Evolutionary conservation across 2,329 filamentous ascomycete genomes (phyloP), one percentile per base, ranked within the genome.

Genomic region (Zasmidium citrigriseum): DNA sequence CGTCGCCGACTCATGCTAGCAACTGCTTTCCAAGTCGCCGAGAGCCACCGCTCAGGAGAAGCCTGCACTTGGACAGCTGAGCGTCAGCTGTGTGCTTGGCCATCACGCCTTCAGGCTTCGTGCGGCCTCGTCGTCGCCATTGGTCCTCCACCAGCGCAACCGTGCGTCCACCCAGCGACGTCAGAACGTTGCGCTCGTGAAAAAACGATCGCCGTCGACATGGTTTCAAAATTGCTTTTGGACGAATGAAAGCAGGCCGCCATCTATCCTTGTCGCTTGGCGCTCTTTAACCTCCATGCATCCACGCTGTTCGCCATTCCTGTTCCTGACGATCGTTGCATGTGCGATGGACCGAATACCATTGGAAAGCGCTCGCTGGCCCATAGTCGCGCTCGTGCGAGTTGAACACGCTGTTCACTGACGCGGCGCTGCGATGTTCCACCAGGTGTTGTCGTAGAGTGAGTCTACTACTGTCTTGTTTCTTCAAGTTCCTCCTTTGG

Each of bases 241-340:
- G 18, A 10, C 7, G 34, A n/a, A n/a, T 41, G 12, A 11, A 41
- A 41, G 14, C 34, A 41, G 4, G 34, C 27, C 27, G 7, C 27
- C 27, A 34, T 34, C 27, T 25, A 49, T 49, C 47, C 47, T 49
- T 49, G 47, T 10, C 24, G 25, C 38, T 46, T 54, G 52, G 41
- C 52, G 16, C 24, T 22, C 41, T 21, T 27, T 34, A 38, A 52
- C 49, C 41, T 38, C 44, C 44, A 46, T 27, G 38, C 25, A 20
- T n/a, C n/a, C 34, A 44, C 45, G 18, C 38, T 45, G 18, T n/a
- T 22, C 34, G n/a, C 24, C 55, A 58, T 49, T 58, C 25, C 55
- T 21, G 49, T 58, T 22, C 55, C 49, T 53, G 50, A 47, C 18
- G 20, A 25, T 50, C 25, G 50, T 29, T 45, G 34, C 56, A 24